phyloP scores from a whole-genome alignment of 2,329 filamentous ascomycete species.

The Stemphylium vesicarium region DNA sequence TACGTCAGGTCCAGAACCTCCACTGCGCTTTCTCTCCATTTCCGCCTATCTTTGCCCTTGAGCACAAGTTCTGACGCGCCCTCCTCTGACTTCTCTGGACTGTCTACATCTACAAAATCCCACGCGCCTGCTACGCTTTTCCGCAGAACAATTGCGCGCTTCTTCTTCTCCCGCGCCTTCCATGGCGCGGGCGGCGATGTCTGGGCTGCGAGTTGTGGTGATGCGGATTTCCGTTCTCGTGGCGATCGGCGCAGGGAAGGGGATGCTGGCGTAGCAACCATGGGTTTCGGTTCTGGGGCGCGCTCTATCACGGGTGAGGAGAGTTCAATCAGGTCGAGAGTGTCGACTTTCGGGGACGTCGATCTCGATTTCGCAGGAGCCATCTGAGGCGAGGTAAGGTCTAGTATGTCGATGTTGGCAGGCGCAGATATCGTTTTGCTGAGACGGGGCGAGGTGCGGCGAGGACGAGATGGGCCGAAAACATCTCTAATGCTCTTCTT shows the following conservation, averaged over 20 bases:
- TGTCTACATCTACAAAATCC: constrained; percentile 38
- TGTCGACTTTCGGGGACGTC: constrained; percentile 21
- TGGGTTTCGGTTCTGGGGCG: neutral
- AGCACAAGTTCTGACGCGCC: neutral
- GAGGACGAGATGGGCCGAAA: constrained; percentile 7
- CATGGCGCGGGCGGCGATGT: constrained; percentile 33
- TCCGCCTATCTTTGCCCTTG: constrained; percentile 36
- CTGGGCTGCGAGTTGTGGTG: neutral
- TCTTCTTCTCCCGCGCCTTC: constrained; percentile 40
- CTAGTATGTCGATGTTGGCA: constrained; percentile 30
- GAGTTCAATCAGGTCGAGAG: constrained; percentile 30
- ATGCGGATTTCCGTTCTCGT: constrained; percentile 18
- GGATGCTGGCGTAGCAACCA: neutral
- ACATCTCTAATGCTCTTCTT: constrained; percentile 9
- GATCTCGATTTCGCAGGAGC: neutral
- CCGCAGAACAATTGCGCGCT: constrained; percentile 39
- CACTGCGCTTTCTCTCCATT: constrained; percentile 47
- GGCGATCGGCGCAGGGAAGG: constrained; percentile 33
- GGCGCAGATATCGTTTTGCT: constrained; percentile 16
- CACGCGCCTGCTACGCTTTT: constrained; percentile 43
- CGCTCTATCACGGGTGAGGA: constrained; percentile 18
- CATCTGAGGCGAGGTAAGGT: constrained; percentile 27
- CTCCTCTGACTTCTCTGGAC: constrained; percentile 12
- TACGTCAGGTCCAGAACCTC: constrained; percentile 45
- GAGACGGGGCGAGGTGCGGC: constrained; percentile 33